Conservation (phyloP, 2,329 filamentous ascomycete genomes). For the Arachnomyces sp. region DNA sequence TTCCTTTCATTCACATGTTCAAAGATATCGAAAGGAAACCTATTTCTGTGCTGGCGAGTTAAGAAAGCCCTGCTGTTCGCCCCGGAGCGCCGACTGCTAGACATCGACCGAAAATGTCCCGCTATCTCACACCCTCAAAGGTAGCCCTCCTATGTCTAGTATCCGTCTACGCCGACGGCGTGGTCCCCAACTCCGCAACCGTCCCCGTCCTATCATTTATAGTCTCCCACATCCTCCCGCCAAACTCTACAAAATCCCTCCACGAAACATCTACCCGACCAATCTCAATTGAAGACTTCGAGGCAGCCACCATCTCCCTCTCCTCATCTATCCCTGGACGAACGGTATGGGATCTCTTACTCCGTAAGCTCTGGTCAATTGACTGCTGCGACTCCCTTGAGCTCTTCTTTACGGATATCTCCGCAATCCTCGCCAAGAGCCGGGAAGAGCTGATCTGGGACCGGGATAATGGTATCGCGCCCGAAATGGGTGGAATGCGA, state of each 20-base stretch:
- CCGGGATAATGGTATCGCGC: conserved; percentile 46
- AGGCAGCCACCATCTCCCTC: conserved; percentile 38
- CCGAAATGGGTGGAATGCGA: conserved; percentile 47
- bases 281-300: conserved; percentile 39
- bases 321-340: conserved; percentile 59
- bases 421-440: conserved; percentile 52
- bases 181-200: conserved; percentile 61
- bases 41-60: too few species aligned
- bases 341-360: conserved; percentile 79
- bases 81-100: too few species aligned
- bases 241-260: conserved; percentile 18
- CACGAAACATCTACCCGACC: conserved; percentile 23
- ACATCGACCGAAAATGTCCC: conserved; percentile 52
- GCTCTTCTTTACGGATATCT: conserved; percentile 60
- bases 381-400: conserved; percentile 76
- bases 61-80: too few species aligned
- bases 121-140: conserved; percentile 83
- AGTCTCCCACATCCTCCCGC: conserved; percentile 57
- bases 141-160: conserved; percentile 74
- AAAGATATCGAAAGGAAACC: too few species aligned
- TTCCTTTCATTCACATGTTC: too few species aligned
- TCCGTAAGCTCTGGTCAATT: conserved; percentile 74
- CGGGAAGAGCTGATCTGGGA: conserved; percentile 54
- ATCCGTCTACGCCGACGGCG: conserved; percentile 68
- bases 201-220: conserved; percentile 74